These are phyloP conservation scores for Lentinula sp. DNA, from an alignment of 768 basidiomycete species.

Conservation along the genomic window DNA sequence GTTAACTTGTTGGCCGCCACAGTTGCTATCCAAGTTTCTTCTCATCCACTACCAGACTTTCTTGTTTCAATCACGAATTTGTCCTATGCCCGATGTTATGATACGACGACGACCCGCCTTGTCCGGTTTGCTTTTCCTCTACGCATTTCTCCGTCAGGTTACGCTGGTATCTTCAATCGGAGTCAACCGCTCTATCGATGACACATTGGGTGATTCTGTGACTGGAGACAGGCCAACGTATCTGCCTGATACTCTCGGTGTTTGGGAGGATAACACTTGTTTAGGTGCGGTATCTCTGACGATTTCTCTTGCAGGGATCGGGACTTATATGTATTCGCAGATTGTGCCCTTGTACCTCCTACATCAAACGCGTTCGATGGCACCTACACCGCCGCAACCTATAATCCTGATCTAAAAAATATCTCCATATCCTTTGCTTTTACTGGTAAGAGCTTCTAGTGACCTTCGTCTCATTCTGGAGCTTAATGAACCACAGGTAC, in stretches of 20 bases:
- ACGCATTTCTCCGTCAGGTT: neutral
- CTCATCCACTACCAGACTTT: neutral
- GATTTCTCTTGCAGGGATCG: neutral
- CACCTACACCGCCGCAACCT: constrained; percentile 16
- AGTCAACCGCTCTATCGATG: constrained; percentile 17
- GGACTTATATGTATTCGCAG: neutral
- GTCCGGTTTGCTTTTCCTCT: neutral
- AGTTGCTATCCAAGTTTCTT: neutral
- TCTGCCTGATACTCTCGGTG: constrained; percentile 9
- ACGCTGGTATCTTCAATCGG: neutral
- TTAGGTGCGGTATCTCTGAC: neutral
- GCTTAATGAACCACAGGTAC: constrained; percentile 10
- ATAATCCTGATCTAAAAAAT: constrained; percentile 1
- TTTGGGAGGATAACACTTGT: constrained; percentile 14
- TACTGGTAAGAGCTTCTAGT: neutral
- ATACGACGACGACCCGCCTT: neutral
- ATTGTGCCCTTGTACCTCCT: constrained; percentile 12
- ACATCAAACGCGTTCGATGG: constrained; percentile 9
- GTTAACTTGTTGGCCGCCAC: too few species aligned
- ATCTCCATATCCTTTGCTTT: constrained; percentile 6
- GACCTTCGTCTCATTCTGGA: neutral
- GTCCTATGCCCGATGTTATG: neutral
- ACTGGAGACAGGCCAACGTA: constrained; percentile 15
- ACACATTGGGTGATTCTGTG: constrained; percentile 14
- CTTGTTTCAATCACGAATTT: too few species aligned